Conservation (phyloP, 768 basidiomycete species). For the Xerocomellus intermedius region DNA sequence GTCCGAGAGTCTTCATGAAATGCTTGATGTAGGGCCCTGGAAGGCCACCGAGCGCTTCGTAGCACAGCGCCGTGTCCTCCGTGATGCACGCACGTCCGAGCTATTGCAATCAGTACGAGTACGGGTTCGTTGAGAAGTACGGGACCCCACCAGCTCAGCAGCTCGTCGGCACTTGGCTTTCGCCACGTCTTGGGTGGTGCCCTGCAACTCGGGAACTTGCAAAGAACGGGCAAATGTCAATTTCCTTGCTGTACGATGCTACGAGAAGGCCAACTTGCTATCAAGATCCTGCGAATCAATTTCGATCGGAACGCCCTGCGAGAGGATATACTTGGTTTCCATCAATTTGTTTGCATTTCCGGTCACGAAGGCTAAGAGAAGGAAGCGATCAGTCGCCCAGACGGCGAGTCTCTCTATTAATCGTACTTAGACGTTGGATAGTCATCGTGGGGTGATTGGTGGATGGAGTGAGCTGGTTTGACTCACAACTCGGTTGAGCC, state of each 20-base stretch:
- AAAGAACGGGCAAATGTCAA: not conserved
- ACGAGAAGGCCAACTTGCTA: constrained; percentile 46
- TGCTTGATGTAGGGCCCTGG: constrained; percentile 98
- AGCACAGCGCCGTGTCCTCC: constrained; percentile 94
- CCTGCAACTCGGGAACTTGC: constrained; percentile 91
- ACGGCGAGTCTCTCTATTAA: not conserved
- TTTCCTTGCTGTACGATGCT: not conserved
- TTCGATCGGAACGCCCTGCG: constrained; percentile 61
- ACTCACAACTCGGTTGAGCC: not conserved
- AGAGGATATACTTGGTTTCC: constrained; percentile 85
- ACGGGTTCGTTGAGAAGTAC: not conserved
- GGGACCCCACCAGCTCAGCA: constrained; percentile 64
- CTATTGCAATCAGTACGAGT: constrained; percentile 21
- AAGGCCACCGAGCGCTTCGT: constrained; percentile 82
- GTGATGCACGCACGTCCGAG: constrained; percentile 63
- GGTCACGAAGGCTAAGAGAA: constrained; percentile 83
- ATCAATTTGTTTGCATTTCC: constrained; percentile 91
- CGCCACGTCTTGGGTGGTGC: constrained; percentile 88
- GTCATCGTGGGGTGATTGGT: constrained; percentile 16
- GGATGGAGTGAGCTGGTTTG: not conserved
- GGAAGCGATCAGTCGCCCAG: constrained; percentile 8
- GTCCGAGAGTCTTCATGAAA: constrained; percentile 80
- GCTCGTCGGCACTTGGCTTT: constrained; percentile 82
- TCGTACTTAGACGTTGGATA: constrained; percentile 25
- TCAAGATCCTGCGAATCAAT: constrained; percentile 80